Evolutionary conservation across 2,329 filamentous ascomycete genomes (phyloP), one percentile per base, ranked within the genome.

Genomic region (Exophiala calicioides): DNA sequence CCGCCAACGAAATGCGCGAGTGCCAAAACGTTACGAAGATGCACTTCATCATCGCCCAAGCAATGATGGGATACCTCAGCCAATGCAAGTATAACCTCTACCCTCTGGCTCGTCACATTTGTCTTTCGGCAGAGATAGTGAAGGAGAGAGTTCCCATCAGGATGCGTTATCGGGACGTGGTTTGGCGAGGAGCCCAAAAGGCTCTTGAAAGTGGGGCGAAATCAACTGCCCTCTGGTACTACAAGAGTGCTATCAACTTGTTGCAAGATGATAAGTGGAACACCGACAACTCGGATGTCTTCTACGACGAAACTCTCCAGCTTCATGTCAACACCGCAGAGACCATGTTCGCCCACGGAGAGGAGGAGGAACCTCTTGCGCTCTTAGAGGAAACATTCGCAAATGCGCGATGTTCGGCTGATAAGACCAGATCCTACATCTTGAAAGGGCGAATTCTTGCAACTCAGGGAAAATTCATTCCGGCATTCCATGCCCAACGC

Each of bases 11-110:
- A 4, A 71, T 95, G 40, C 81, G 79, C 52, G 83, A 90, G 62
- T 82, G 80, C 60, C 72, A 70, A 38, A 82, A 86, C 44, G 71
- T 79, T 16, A 73, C 79, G 15, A 86, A 86, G 58, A 96, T 96
- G 90, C 90, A 96, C 66, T 96, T 90, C 59, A 82, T 90, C 34
- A 88, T 96, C 59, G 86, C 88, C 0, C 84, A 88, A 61, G 85
- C 85, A 0, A 80, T 96, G 56, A 80, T 90, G 65, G 86, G 86
- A 57, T 84, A 90, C 58, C 81, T 71, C 16, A 69, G 72, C 5
- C 67, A 78, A 18, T 82, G 89, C 50, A 73, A 79, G 1, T 76
- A 76, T 38, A 77, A 78, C 19, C 76, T 83, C 9, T 90, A 94
- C 60, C 84, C 80, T 49, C 84, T 85, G 50, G 88, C 89, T 16